Evolutionary conservation across 2,329 filamentous ascomycete species (phyloP).

Genomic region (Aspergillus niger): DNA sequence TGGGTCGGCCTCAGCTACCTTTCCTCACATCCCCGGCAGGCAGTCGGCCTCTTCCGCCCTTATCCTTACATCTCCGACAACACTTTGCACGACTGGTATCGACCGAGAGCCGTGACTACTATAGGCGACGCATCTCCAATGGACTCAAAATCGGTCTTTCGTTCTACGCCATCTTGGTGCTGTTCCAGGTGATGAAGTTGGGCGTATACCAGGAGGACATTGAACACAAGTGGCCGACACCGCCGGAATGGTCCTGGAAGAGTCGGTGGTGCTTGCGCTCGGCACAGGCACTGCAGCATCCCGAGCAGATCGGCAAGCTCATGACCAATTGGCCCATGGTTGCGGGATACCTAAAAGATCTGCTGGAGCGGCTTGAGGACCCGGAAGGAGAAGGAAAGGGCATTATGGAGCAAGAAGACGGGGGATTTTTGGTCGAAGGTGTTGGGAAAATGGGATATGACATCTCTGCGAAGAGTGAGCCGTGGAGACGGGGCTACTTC

Average conservation of each 20-base stretch:
- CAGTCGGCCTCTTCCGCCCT: constrained; percentile 48
- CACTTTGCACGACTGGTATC: constrained; percentile 71
- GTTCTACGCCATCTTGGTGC: constrained; percentile 67
- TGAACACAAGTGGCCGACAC: constrained; percentile 77
- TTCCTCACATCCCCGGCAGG: constrained; percentile 63
- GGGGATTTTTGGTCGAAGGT: constrained; percentile 57
- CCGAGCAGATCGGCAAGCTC: constrained; percentile 55
- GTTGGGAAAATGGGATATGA: constrained; percentile 65
- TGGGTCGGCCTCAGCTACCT: constrained; percentile 62
- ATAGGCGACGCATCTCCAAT: constrained; percentile 57
- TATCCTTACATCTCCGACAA: constrained; percentile 56
- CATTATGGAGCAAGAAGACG: constrained; percentile 56
- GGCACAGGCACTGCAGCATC: constrained; percentile 62
- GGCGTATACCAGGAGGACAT: constrained; percentile 72
- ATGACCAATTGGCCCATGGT: constrained; percentile 70
- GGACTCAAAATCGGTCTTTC: constrained; percentile 71
- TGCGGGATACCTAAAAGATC: constrained; percentile 60
- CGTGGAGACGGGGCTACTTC: constrained; percentile 85
- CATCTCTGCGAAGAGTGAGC: constrained; percentile 72
- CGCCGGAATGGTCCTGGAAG: constrained; percentile 75
- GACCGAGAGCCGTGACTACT: constrained; percentile 63
- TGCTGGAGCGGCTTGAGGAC: constrained; percentile 71
- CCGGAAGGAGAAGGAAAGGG: constrained; percentile 67
- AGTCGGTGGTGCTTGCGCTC: constrained; percentile 69
- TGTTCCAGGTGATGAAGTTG: constrained; percentile 63